Evolutionary conservation across 1,139 yeast species (phyloP).

Genomic region (Suhomyces guaymorum): DNA sequence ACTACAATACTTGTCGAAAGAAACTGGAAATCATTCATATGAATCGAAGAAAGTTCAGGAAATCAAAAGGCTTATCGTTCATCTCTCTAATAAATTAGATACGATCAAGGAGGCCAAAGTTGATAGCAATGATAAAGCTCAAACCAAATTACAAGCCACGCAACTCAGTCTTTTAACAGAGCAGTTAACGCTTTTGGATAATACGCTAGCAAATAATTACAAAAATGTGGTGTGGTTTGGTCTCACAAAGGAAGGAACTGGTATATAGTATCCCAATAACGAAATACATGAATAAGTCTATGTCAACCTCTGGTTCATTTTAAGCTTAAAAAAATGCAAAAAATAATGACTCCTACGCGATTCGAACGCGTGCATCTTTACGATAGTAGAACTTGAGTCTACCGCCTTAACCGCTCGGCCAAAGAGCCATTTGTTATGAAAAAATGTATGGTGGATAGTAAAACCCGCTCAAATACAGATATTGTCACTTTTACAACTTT

Average conservation of each 20-base stretch:
- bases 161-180: constrained; percentile 34
- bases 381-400: neutral
- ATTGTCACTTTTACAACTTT: no score
- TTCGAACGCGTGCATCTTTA: neutral
- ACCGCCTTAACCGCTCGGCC: neutral
- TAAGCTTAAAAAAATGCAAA: neutral
- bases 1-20: constrained; percentile 21
- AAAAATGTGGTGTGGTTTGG: constrained; percentile 17
- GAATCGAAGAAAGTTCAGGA: constrained; percentile 9
- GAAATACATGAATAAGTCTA: neutral
- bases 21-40: no score
- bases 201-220: constrained; percentile 23
- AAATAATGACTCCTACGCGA: neutral
- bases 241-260: constrained; percentile 3
- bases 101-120: constrained; percentile 14
- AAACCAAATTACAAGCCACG: constrained; percentile 22
- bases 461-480: no score
- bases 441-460: no score
- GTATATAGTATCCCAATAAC: constrained; percentile 7
- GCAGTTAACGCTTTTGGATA: constrained; percentile 28
- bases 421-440: neutral
- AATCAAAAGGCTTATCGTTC: constrained; percentile 27
- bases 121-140: constrained; percentile 10
- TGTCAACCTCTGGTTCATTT: no score
- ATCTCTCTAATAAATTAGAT: constrained; percentile 27